A percentile compares a stretch with the other conserved stretches of the same genome.
Evolutionary conservation across 2,329 filamentous ascomycete genomes (phyloP).

Genomic region (Fusarium sororula): DNA sequence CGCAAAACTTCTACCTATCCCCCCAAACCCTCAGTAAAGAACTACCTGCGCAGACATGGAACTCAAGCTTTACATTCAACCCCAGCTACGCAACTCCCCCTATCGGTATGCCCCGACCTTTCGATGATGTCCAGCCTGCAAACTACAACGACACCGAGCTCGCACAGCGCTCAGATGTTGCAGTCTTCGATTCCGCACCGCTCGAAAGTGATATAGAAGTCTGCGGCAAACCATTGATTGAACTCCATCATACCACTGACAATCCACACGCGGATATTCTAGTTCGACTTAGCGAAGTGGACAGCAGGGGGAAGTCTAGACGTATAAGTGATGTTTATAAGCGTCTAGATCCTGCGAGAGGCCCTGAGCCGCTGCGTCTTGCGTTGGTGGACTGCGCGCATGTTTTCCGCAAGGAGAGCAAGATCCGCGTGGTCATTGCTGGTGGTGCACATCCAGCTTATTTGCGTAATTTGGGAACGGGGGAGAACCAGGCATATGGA

Average conservation of each 20-base stretch:
- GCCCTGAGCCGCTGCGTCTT: background rate
- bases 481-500: background rate
- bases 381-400: background rate
- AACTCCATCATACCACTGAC: background rate
- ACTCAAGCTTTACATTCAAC: background rate
- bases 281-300: background rate
- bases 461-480: background rate
- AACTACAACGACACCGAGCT: background rate
- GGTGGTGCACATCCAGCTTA: background rate
- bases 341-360: accelerated
- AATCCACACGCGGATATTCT: background rate
- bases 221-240: background rate
- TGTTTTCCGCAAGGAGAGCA: background rate
- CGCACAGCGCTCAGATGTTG: accelerated
- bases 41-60: background rate
- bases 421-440: background rate
- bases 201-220: background rate
- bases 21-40: accelerated
- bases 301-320: background rate
- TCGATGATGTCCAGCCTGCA: background rate
- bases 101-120: background rate
- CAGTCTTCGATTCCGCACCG: accelerated
- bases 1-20: background rate
- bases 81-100: background rate
- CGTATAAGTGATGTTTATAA: background rate